Evolutionary conservation across 2,329 filamentous ascomycete species (phyloP).

Genomic region (Blastomyces parvus): DNA sequence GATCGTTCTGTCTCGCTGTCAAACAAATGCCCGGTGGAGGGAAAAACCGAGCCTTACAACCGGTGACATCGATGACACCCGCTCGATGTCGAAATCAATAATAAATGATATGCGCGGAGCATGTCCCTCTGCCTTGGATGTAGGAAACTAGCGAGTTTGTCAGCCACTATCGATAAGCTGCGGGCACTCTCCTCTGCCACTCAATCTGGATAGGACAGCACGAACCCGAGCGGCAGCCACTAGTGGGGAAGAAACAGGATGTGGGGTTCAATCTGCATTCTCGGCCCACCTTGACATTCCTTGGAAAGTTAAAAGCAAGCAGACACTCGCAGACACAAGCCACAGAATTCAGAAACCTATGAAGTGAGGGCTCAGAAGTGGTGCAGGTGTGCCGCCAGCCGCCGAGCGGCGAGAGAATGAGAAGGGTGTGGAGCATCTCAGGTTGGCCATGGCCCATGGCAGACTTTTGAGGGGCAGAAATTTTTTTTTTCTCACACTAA

Average conservation of each 20-base stretch:
- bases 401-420: background rate
- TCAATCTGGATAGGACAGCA: background rate
- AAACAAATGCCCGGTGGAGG: background rate
- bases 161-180: conserved; percentile 6
- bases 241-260: background rate
- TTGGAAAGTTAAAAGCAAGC: background rate
- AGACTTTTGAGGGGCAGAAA: background rate
- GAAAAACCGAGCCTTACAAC: background rate
- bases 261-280: background rate
- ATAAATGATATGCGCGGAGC: background rate
- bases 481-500: background rate
- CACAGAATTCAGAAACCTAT: background rate
- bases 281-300: background rate
- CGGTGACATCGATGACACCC: background rate
- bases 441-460: background rate
- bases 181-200: too few species aligned
- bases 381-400: background rate
- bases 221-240: background rate
- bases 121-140: background rate
- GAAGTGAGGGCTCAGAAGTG: background rate
- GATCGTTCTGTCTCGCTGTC: background rate
- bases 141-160: background rate
- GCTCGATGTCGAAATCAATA: background rate
- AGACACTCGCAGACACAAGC: background rate
- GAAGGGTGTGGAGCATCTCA: background rate